Base-by-base conservation (phyloP, 1,284 basidiomycete species). In the Ganoderma resinaceum region DNA sequence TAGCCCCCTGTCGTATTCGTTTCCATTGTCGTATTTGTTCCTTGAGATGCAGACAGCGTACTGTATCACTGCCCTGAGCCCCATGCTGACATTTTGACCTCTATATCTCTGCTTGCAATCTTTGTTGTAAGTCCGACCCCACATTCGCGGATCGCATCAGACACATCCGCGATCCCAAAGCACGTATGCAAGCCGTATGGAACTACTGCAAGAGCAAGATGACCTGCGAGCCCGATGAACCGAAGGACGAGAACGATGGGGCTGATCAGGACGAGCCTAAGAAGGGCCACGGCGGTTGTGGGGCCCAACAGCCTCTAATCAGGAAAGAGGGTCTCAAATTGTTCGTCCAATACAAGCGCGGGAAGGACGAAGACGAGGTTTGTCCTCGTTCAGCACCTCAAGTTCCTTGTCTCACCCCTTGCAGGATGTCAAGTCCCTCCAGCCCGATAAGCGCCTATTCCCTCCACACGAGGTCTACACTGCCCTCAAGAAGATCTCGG, bases 281-380 rank as follows among this genome's bases (percentile, higher is more conserved):
- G 84, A 92, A 90, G 76, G 94, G 95, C 0, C 98, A 99, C 73
- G 97, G 96, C 46, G 98, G 98, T 42, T 99, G 98, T 81, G 98
- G 98, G 61, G 95, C 96, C 75, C 80, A 88, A 14, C 98, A 99
- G 81, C 98, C 98, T 3, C 85, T 89, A 66, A 91, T 99, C 76
- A 86, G 98, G 72, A 98, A 97, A 81, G 97, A 99, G 80, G 98
- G 95, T 8, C 81, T 99, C 70, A 99, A 99, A 83, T 85, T 99
- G 42, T 97, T 96, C 77, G 89, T 96, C n/a, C 95, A 97, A 74
- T 98, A 97, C 86, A 98, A 97, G 82, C 93, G 94, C 76, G 84
- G 90, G 26, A 96, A 96, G 80, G 94, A 95, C 70, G 96, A 98
- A 73, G 96, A 97, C 69, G 97, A 97, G 84, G 94, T 94, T 78